Conservation (phyloP, 176 grass and related monocot species). For the Dendrocalamus sinicus region DNA sequence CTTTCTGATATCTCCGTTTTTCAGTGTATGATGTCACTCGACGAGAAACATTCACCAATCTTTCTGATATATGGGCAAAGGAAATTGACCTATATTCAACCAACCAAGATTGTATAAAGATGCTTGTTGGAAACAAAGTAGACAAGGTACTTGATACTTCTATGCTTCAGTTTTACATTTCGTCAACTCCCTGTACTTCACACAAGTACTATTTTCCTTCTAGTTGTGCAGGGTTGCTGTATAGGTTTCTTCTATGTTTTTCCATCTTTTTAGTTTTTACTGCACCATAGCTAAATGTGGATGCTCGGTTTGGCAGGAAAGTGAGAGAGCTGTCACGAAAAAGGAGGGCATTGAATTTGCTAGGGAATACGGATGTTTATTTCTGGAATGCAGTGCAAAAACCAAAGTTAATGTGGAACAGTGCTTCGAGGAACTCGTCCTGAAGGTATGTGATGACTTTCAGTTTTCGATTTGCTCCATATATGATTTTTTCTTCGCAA, state of each 20-base stretch:
- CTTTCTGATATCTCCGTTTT: conserved; percentile 67
- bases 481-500: conserved; percentile 2
- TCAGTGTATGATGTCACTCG: conserved; percentile 90
- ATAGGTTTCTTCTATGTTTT: neutral
- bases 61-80: conserved; percentile 95
- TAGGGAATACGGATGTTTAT: conserved; percentile 88
- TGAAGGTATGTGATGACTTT: conserved; percentile 58
- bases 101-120: conserved; percentile 98
- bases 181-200: neutral
- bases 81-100: conserved; percentile 99
- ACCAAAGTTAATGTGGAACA: conserved; percentile 92
- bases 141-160: conserved; percentile 71
- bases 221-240: neutral
- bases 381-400: conserved; percentile 97
- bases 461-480: neutral
- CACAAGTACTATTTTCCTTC: neutral
- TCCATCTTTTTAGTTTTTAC: neutral
- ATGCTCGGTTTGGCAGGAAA: conserved; percentile 65
- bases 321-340: conserved; percentile 90
- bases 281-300: neutral
- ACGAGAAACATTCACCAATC: conserved; percentile 89
- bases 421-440: conserved; percentile 94
- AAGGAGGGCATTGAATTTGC: conserved; percentile 96
- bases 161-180: neutral
- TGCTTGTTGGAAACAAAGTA: conserved; percentile 98